Evolutionary conservation across 495 filamentous ascomycete genomes (phyloP).

Genomic region (Opeltia flavorubescens): DNA sequence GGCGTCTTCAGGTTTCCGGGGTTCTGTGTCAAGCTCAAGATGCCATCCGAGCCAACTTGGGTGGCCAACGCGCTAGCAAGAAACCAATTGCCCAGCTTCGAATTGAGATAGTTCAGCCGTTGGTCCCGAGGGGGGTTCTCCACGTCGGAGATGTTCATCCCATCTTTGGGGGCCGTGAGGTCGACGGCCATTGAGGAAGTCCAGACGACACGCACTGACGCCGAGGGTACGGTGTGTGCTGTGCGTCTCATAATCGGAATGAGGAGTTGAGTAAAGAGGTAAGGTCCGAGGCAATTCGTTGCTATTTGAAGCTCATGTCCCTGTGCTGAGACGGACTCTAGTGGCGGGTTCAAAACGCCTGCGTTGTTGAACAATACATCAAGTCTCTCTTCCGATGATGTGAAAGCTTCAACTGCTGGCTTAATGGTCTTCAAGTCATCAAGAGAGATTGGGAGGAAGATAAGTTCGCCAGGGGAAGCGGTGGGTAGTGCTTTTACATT

Average conservation of each 20-base stretch:
- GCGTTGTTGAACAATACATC: constrained; percentile 29
- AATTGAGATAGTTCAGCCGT: constrained; percentile 22
- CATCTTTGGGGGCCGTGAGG: constrained; percentile 13
- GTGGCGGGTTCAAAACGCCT: constrained; percentile 18
- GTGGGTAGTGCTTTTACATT: constrained; percentile 9
- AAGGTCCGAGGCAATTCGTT: constrained; percentile 26
- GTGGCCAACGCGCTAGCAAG: constrained; percentile 25
- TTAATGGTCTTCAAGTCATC: constrained; percentile 23
- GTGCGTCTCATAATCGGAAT: constrained; percentile 24
- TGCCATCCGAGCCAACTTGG: too few relatives aligned
- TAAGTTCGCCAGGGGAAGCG: constrained; percentile 18
- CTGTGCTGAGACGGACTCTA: constrained; percentile 20
- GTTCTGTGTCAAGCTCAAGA: too few relatives aligned
- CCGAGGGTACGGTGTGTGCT: constrained; percentile 18
- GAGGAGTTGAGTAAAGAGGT: constrained; percentile 29
- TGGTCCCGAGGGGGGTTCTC: constrained; percentile 10
- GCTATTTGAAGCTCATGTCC: constrained; percentile 29
- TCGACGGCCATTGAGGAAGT: constrained; percentile 22
- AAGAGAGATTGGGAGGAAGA: constrained; percentile 22
- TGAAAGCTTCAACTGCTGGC: constrained; percentile 17
- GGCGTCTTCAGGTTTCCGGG: constrained; percentile 11
- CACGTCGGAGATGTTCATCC: constrained; percentile 23
- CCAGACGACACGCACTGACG: constrained; percentile 33
- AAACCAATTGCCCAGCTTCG: constrained; percentile 26
- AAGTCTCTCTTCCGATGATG: constrained; percentile 18